Conservation (phyloP, 345 rosid species). For the Noccaea bulbosa region DNA sequence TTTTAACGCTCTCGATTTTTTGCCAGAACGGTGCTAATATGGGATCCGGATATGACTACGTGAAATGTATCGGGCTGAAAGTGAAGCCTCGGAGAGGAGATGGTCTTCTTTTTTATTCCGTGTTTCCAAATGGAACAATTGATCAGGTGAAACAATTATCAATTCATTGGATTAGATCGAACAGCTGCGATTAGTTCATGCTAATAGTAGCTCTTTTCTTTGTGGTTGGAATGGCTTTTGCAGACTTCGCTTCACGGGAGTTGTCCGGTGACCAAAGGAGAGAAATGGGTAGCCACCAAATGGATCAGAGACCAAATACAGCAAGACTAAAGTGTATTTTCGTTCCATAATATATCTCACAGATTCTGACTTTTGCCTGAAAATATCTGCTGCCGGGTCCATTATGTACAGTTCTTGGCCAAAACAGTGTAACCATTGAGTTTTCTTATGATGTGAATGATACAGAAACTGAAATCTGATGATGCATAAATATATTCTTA, state of each 20-base stretch:
- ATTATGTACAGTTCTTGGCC: slow-evolving; percentile 31
- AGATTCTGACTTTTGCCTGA: slow-evolving; percentile 15
- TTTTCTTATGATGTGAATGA: slow-evolving; percentile 20
- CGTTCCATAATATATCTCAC: background rate
- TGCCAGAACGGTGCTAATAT: slow-evolving; percentile 53
- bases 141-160: slow-evolving; percentile 52
- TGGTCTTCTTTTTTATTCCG: slow-evolving; percentile 71
- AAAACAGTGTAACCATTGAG: slow-evolving; percentile 27
- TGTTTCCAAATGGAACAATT: slow-evolving; percentile 69
- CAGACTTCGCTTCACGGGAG: slow-evolving; percentile 92
- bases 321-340: slow-evolving; percentile 11
- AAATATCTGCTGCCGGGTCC: slow-evolving; percentile 7
- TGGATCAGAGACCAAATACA: slow-evolving; percentile 80
- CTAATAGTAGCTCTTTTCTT: slow-evolving; percentile 11
- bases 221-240: slow-evolving; percentile 33
- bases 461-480: background rate
- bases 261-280: slow-evolving; percentile 75
- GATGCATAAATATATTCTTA: background rate
- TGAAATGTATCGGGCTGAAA: slow-evolving; percentile 67
- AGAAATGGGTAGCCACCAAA: slow-evolving; percentile 93
- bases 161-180: slow-evolving; percentile 5
- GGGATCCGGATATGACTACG: slow-evolving; percentile 57
- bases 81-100: slow-evolving; percentile 78
- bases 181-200: slow-evolving; percentile 3
- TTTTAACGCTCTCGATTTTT: background rate